Base-by-base conservation (phyloP, 1,284 basidiomycete genomes). In the Leccinum angustisporum region DNA sequence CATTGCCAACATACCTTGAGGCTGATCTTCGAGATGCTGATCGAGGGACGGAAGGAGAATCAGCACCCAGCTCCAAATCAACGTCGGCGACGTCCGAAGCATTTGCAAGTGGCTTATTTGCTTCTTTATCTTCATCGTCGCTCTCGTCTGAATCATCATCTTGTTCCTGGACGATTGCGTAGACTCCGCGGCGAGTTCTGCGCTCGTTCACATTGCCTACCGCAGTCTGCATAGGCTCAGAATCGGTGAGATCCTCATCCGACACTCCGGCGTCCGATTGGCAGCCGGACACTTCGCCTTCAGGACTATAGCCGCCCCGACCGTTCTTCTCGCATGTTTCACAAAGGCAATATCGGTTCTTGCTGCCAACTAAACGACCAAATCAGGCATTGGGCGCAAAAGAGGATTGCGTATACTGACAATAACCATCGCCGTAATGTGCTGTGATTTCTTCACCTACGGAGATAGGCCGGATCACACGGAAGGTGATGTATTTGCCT, bases 401-500 rank as follows among this genome's bases (percentile, higher is more conserved):
- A 61, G 53, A 66, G 54, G 6, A 55, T 46, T 27, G 30, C n/a
- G 40, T 59, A 57, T 16, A 84, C 87, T 77, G 70, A 92, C 91
- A 92, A 74, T 93, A 93, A 51, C 87, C 87, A 73, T 92, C 88
- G 50, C 91, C 91, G 72, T 93, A 94, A 72, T 91, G 90, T 48
- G 90, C 90, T 27, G 92, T 94, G 61, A 95, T 87, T 75, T 95
- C 94, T 74, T 96, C 92, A 57, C 92, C 92, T 30, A 88, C 78
- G 40, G 81, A 79, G 70, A 97, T 95, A 59, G 88, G 84, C 73
- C 87, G 87, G 72, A 94, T 81, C 61, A 91, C 90, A 56, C 92
- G 87, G 78, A 97, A 97, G 30, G 91, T 91, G 77, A 97, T 95
- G 73, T 92, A 92, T 70, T 86, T 84, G 43, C 93, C 94, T 76